Evolutionary conservation across 129 eudicot species (phyloP), one percentile per base, ranked within the genome.

Genomic region (Artemisia annua): DNA sequence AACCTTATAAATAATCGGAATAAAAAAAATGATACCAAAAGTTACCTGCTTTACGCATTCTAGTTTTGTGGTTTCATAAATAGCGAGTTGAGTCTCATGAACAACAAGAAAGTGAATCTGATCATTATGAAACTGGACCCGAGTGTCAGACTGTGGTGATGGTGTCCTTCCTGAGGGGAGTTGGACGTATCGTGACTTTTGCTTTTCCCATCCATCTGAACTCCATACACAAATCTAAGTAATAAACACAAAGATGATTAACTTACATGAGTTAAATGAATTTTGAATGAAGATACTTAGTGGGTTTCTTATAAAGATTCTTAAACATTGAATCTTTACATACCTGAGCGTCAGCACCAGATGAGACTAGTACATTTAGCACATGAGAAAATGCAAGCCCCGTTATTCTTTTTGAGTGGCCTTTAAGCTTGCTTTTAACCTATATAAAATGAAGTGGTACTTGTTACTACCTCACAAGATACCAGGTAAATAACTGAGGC

Each of bases 331-430:
- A 11, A 74, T 50, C 43, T 51, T 51, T 72, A 75, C 72, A 46
- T 67, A 92, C 97, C 96, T 92, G 96, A 81, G 97, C 89, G 87
- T 92, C 97, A 10, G 97, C 97, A 62, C 97, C 97, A 13, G 96
- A 87, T 66, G 97, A 92, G 75, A 92, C 96, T 43, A 92, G 79
- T 76, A 87, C 93, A 66, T 87, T 89, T 46, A 89, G 78, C 46
- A 80, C 86, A 75, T 85, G 86, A 46, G 97, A 92, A 81, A 92
- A 92, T 48, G 94, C 96, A 57, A 92, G 92, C 53, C 97, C 97
- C 15, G 97, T 92, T 14, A 92, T 87, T 80, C 93, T 86, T 69
- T 92, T 92, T 11, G 91, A 79, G 83, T 92, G 97, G 11, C 97
- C 97, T 84, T 83, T 92, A 48, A 92, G 92, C 91, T 92, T 92